These are phyloP conservation scores for Tetracentron sinense DNA, from an alignment of 164 flowering plant species.

Conservation along the genomic window DNA sequence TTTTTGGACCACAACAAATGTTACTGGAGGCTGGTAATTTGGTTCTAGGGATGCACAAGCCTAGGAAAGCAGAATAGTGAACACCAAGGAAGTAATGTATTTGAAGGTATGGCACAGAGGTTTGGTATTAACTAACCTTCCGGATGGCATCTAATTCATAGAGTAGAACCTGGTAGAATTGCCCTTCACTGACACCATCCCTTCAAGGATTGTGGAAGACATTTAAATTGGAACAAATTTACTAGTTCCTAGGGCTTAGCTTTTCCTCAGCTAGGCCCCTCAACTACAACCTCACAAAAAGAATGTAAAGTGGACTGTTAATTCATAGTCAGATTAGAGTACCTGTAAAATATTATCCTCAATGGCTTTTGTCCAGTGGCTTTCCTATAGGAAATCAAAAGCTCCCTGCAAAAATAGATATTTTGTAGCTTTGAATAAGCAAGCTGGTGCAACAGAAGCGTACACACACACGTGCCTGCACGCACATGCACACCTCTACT, in stretches of 20 bases:
- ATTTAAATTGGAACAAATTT: not conserved
- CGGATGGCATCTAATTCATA: constrained; percentile 52
- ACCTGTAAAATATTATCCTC: constrained; percentile 66
- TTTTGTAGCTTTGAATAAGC: not conserved
- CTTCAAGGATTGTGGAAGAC: constrained; percentile 17
- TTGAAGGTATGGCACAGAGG: not conserved
- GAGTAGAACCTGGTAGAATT: constrained; percentile 47
- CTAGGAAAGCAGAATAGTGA: constrained; percentile 10
- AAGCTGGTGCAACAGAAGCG: no score
- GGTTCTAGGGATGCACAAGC: constrained; percentile 41
- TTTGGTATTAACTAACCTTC: constrained; percentile 28
- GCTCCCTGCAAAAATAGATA: constrained; percentile 39
- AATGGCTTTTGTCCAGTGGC: constrained; percentile 60
- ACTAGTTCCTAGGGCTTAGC: not conserved
- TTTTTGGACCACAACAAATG: constrained; percentile 45
- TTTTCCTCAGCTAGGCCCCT: not conserved
- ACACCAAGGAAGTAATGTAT: not conserved
- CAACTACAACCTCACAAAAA: not conserved
- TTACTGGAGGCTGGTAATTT: constrained; percentile 39
- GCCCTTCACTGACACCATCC: constrained; percentile 59
- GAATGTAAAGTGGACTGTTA: not conserved
- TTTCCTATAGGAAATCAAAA: constrained; percentile 46
- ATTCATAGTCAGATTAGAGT: not conserved
- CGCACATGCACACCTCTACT: no score
- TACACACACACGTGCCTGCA: no score